phyloP scores from a whole-genome alignment of 2,329 filamentous ascomycete species.

The Alternaria dauci region DNA sequence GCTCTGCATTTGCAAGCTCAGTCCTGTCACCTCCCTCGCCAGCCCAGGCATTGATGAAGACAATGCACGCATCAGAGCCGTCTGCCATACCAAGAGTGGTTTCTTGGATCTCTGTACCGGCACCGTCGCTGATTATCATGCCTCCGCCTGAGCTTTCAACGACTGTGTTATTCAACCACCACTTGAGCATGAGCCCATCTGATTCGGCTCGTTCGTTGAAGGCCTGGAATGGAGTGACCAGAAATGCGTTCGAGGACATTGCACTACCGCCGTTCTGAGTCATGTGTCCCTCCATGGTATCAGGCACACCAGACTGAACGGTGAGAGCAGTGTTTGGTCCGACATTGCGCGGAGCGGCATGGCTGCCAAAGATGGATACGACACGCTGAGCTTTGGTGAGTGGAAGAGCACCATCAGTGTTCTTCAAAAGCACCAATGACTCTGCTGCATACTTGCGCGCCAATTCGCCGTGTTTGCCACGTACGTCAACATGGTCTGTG shows the following conservation, averaged over 20 bases:
- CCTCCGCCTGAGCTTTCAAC: constrained; percentile 8
- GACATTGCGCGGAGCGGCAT: constrained; percentile 9
- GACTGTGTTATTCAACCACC: constrained; percentile 22
- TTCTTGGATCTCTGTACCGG: constrained; percentile 16
- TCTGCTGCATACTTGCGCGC: constrained; percentile 26
- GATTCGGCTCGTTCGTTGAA: constrained; percentile 6
- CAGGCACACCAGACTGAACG: constrained; percentile 15
- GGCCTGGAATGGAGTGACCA: neutral
- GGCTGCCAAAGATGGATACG: neutral
- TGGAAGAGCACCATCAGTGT: constrained; percentile 62
- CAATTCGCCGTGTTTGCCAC: constrained; percentile 16
- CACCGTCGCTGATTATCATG: constrained; percentile 16
- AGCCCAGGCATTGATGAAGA: neutral
- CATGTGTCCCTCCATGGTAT: constrained; percentile 22
- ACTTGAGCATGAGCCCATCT: constrained; percentile 21
- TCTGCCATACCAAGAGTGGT: constrained; percentile 15
- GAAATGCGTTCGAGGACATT: neutral
- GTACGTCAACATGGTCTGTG: neutral
- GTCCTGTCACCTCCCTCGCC: neutral
- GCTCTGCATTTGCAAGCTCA: neutral
- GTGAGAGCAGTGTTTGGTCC: constrained; percentile 16
- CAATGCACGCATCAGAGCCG: neutral
- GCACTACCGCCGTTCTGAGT: constrained; percentile 15
- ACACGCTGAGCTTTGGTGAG: constrained; percentile 48
- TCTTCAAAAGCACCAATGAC: constrained; percentile 53